Percentiles rank a stretch among this genome's conserved stretches.
Evolutionary conservation across 2,329 filamentous ascomycete species (phyloP).

Genomic region (Penicillium brevicompactum): DNA sequence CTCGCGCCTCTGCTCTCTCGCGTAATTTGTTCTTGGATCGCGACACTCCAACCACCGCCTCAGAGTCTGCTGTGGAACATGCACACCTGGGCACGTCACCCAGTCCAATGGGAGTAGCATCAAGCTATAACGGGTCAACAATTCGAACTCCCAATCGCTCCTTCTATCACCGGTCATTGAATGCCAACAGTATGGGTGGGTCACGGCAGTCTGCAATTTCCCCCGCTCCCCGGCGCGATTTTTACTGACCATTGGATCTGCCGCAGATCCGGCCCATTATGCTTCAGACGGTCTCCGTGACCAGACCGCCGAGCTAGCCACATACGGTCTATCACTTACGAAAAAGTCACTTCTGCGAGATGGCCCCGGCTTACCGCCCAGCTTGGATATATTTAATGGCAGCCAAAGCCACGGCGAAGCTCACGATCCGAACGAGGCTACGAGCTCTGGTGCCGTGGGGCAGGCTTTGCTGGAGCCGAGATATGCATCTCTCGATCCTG

Average conservation of each 20-base stretch:
- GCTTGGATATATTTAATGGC: slow-evolving; percentile 33
- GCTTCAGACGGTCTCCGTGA: slow-evolving; percentile 76
- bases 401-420: slow-evolving; percentile 14
- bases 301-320: slow-evolving; percentile 84
- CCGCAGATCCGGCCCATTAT: slow-evolving; percentile 70
- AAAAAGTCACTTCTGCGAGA: slow-evolving; percentile 28
- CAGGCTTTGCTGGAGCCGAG: slow-evolving; percentile 18
- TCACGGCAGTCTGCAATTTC: not conserved
- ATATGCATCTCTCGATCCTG: slow-evolving; percentile 14
- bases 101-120: slow-evolving; percentile 27
- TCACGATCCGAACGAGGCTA: slow-evolving; percentile 18
- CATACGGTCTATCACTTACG: slow-evolving; percentile 67
- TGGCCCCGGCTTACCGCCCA: slow-evolving; percentile 29
- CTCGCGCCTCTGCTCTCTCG: slow-evolving; percentile 29
- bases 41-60: slow-evolving; percentile 18
- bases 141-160: slow-evolving; percentile 47
- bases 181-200: slow-evolving; percentile 40
- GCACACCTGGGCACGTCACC: slow-evolving; percentile 32
- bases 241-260: slow-evolving; percentile 40
- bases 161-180: slow-evolving; percentile 49
- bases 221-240: slow-evolving; percentile 1
- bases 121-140: slow-evolving; percentile 34
- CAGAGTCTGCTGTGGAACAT: slow-evolving; percentile 30
- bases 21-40: slow-evolving; percentile 25
- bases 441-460: slow-evolving; percentile 15